Evolutionary conservation across 2,329 filamentous ascomycete genomes (phyloP).

Genomic region (Aspergillus phoenicis): DNA sequence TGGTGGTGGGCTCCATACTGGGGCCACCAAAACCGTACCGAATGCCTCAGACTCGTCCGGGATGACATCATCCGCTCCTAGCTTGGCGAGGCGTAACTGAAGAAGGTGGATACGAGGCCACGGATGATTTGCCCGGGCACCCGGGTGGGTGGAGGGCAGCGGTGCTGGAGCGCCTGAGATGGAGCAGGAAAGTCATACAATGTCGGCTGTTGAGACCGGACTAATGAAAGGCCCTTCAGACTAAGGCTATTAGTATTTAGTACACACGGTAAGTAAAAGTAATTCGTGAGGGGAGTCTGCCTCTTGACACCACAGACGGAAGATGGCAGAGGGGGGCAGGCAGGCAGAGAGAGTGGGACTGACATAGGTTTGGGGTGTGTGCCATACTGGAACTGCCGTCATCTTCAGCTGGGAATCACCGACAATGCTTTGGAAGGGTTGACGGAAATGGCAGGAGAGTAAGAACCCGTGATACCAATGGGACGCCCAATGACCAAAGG

Average conservation of each 20-base stretch:
- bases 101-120: conserved; percentile 1
- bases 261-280: background rate
- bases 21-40: conserved; percentile 7
- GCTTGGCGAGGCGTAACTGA: conserved; percentile 4
- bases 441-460: too few species aligned
- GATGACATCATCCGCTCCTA: conserved; percentile 17
- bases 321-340: background rate
- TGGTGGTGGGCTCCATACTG: conserved; percentile 2
- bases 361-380: too few species aligned
- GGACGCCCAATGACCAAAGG: too few species aligned
- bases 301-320: background rate
- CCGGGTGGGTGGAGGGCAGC: background rate
- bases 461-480: too few species aligned
- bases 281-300: background rate
- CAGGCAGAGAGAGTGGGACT: too few species aligned
- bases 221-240: background rate
- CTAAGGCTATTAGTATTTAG: background rate
- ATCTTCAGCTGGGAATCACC: too few species aligned
- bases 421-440: too few species aligned
- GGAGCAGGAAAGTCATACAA: background rate
- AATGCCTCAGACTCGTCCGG: conserved; percentile 6
- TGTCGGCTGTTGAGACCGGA: background rate
- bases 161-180: background rate
- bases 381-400: too few species aligned
- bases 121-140: conserved; percentile 7